Evolutionary conservation across 805 yeast genomes (phyloP), one percentile per base, ranked within the genome.

Genomic region (Starmerella cellae): DNA sequence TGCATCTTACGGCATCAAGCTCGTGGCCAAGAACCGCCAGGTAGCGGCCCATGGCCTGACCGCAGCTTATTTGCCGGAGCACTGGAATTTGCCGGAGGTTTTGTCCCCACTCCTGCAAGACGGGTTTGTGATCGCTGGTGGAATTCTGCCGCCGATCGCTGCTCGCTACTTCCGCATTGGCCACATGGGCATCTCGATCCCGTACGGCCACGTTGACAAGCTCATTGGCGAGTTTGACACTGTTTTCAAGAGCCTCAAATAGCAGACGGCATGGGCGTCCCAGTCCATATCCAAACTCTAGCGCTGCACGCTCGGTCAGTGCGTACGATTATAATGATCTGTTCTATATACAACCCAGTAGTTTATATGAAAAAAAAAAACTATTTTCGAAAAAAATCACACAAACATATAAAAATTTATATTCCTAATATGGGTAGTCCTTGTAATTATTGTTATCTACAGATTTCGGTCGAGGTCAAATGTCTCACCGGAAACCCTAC

Each of bases 121-220:
- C 52, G 87, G 85, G 17, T 74, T 81, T 56, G 74, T 79, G 20
- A 71, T 87, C 38, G 95, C 96, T 36, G 93, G 91, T 38, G 96
- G 96, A 45, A 79, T 87, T 50, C 88, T 82, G 65, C 77, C 75
- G 61, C 83, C 76, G 20, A 75, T 84, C 55, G 78, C 75, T 37
- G 72, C 80, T 45, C 77, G 79, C 60, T 87, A 87, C 66, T 82
- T 88, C 68, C 75, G 97, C 63, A 77, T 87, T 46, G 97, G 97
- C 28, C 97, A 87, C 65, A 88, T 88, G 97, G 95, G 96, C 49
- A 77, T 75, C 45, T 71, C 85, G 37, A 82, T 78, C 11, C 64
- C 77, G 52, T 65, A 74, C 47, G 69, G 69, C 27, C 81, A 79
- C 58, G 60, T 78, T 23, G 73, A 70, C 44, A 59, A 59, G 42